Evolutionary conservation across 2,329 filamentous ascomycete species (phyloP).

Genomic region (Tolypocladium nubicola): DNA sequence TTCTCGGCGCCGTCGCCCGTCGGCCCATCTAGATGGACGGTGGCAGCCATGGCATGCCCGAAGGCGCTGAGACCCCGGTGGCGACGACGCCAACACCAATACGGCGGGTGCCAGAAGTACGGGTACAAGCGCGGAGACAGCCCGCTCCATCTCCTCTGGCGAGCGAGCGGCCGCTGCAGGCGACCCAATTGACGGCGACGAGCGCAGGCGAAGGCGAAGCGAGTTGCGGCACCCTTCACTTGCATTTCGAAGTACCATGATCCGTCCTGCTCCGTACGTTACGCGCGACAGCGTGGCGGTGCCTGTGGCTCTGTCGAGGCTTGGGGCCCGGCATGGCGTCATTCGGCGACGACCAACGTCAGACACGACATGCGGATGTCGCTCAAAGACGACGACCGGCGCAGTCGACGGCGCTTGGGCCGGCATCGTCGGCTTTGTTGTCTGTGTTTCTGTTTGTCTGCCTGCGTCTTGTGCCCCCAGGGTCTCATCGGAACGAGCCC

Average conservation of each 20-base stretch:
- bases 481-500: background rate
- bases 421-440: background rate
- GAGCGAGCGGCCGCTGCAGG: background rate
- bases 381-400: background rate
- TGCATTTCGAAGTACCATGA: background rate
- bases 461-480: background rate
- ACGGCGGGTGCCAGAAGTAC: background rate
- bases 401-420: background rate
- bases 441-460: background rate
- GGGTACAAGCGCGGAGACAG: background rate
- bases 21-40: background rate
- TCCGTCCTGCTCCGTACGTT: too few relatives aligned
- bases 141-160: background rate
- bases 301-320: background rate
- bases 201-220: background rate
- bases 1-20: background rate
- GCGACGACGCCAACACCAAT: background rate
- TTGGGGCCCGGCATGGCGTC: background rate
- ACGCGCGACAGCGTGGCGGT: background rate
- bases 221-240: background rate
- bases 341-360: background rate
- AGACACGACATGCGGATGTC: background rate
- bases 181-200: background rate
- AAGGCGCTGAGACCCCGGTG: background rate
- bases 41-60: background rate